phyloP scores from a whole-genome alignment of 495 filamentous ascomycete species.

The Neurospora africana region DNA sequence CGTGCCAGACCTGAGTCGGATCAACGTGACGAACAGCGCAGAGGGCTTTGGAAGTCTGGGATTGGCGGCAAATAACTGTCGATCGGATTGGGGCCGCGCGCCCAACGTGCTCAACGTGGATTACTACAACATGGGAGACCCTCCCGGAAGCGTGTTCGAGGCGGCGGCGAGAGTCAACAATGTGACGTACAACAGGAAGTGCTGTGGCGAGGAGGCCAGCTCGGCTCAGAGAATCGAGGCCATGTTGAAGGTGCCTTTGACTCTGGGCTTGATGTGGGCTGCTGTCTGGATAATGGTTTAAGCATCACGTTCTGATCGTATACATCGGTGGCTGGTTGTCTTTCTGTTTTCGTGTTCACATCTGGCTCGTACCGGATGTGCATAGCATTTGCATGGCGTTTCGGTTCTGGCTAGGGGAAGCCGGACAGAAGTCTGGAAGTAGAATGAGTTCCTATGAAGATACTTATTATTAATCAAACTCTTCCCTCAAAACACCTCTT shows the following conservation, averaged over 20 bases:
- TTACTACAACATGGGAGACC: constrained; percentile 66
- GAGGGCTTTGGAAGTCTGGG: constrained; percentile 63
- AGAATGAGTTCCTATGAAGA: neutral
- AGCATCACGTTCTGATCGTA: neutral
- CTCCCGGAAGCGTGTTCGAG: constrained; percentile 74
- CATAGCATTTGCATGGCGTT: neutral
- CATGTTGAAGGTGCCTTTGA: constrained; percentile 3
- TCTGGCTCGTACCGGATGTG: neutral
- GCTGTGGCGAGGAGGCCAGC: constrained; percentile 49
- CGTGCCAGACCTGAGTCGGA: constrained; percentile 60
- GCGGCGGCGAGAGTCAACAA: constrained; percentile 80
- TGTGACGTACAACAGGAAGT: constrained; percentile 64
- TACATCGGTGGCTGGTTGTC: neutral
- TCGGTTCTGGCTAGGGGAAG: neutral
- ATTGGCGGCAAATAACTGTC: constrained; percentile 55
- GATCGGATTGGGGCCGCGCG: constrained; percentile 53
- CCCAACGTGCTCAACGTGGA: constrained; percentile 88
- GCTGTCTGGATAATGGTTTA: constrained; percentile 2
- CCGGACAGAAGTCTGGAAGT: neutral
- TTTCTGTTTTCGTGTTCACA: neutral
- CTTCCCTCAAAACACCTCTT: neutral
- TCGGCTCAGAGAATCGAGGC: constrained; percentile 9
- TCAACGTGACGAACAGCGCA: constrained; percentile 61
- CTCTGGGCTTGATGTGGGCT: constrained; percentile 4
- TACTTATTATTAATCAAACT: neutral